A percentile compares a stretch with the other conserved stretches of the same genome.
phyloP scores from a whole-genome alignment of 73 alveolate genomes.

The Symbiodinium natans region DNA sequence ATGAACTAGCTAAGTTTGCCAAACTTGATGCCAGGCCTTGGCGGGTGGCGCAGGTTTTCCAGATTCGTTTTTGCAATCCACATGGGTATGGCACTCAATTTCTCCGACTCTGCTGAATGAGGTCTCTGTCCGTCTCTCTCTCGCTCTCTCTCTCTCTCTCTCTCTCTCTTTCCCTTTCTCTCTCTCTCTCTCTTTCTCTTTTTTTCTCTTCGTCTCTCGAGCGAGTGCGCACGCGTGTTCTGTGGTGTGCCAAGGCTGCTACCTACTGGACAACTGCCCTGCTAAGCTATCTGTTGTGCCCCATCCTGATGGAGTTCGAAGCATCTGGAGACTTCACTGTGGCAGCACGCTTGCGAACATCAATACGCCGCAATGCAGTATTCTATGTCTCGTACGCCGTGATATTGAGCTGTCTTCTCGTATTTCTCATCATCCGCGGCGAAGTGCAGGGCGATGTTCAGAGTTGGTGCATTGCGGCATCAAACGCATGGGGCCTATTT shows the following conservation, averaged over 20 bases:
- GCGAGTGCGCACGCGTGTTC: background rate
- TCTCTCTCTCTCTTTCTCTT: no score
- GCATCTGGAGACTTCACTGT: conserved; percentile 47
- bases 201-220: no score
- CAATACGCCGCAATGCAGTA: conserved; percentile 85
- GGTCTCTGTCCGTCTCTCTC: no score
- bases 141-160: no score
- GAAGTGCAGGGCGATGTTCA: conserved; percentile 32
- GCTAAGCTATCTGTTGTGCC: background rate
- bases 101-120: no score
- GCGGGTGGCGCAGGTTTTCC: background rate
- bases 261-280: conserved; percentile 75
- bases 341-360: conserved; percentile 19
- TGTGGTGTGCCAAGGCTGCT: conserved; percentile 21
- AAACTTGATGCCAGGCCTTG: no score
- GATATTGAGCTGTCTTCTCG: conserved; percentile 24
- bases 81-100: background rate
- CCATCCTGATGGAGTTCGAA: conserved; percentile 87
- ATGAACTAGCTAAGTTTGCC: no score
- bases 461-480: conserved; percentile 92
- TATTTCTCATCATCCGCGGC: conserved; percentile 52
- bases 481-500: conserved; percentile 87
- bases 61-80: background rate
- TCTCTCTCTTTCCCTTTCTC: no score
- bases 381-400: conserved; percentile 28